Percentiles rank a stretch among this genome's conserved stretches.
Evolutionary conservation across 2,329 filamentous ascomycete species (phyloP).

Genomic region (Aspergillus sp.): DNA sequence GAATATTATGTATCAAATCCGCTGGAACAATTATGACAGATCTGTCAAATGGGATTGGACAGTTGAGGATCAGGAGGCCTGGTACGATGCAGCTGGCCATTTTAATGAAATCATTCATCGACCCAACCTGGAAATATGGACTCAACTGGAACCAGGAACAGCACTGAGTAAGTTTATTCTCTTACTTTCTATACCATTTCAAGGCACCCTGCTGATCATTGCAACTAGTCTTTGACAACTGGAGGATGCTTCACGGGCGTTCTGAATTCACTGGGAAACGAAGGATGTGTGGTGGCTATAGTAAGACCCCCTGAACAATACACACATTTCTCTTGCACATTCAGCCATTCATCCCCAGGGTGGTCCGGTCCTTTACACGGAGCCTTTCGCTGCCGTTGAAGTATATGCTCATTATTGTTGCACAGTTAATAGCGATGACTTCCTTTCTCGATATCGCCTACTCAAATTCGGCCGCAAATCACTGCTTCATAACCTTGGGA

Average conservation of each 20-base stretch:
- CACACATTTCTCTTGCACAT: too few relatives aligned
- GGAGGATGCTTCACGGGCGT: conserved; percentile 87
- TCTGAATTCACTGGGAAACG: conserved; percentile 79
- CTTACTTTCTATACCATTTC: neutral
- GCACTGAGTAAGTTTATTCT: conserved; percentile 63
- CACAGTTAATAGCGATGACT: conserved; percentile 77
- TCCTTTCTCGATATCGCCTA: conserved; percentile 71
- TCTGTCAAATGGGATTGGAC: conserved; percentile 63
- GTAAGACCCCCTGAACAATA: conserved; percentile 53
- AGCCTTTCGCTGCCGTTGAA: neutral
- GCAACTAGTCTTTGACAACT: conserved; percentile 83
- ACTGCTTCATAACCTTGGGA: conserved; percentile 32
- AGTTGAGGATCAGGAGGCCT: conserved; percentile 54
- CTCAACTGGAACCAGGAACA: conserved; percentile 75
- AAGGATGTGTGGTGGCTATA: conserved; percentile 87
- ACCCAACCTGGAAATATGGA: conserved; percentile 70
- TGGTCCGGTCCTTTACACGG: neutral
- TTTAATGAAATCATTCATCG: conserved; percentile 71
- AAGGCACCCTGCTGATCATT: conserved; percentile 10
- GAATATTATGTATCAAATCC: conserved; percentile 60
- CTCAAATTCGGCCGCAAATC: conserved; percentile 58
- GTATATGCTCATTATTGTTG: conserved; percentile 9
- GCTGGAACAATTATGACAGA: conserved; percentile 94
- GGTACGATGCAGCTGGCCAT: conserved; percentile 78
- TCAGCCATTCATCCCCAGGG: too few relatives aligned